These are phyloP conservation scores for Loxodes magnus DNA, from an alignment of 73 alveolate genomes.

Conservation along the genomic window DNA sequence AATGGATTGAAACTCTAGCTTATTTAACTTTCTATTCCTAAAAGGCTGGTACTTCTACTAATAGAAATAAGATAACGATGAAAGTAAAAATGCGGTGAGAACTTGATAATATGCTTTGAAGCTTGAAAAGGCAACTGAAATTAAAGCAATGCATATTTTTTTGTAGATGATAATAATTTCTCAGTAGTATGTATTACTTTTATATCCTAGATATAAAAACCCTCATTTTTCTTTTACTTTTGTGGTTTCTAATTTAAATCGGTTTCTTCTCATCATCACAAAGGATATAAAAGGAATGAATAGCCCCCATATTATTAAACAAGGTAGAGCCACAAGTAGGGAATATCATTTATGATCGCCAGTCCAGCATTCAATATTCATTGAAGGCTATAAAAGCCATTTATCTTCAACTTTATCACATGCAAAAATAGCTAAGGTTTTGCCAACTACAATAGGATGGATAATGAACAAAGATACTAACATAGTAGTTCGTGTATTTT, in stretches of 20 bases:
- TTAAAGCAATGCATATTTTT: conserved; percentile 7
- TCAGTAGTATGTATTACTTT: conserved; percentile 16
- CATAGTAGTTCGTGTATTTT: not conserved
- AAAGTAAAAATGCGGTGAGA: no score
- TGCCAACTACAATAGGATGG: not conserved
- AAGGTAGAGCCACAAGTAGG: conserved; percentile 11
- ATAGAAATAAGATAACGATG: no score
- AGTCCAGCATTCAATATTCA: conserved; percentile 8
- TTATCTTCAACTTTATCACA: conserved; percentile 7
- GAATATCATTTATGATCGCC: not conserved
- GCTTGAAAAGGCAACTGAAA: no score
- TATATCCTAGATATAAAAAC: conserved; percentile 16
- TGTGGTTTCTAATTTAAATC: not conserved
- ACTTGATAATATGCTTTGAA: no score
- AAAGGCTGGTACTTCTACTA: no score
- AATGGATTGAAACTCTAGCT: no score
- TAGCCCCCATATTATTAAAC: conserved; percentile 2
- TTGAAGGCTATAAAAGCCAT: not conserved
- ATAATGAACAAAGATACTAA: conserved; percentile 3
- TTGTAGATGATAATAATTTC: conserved; percentile 18
- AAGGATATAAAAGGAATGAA: conserved; percentile 11
- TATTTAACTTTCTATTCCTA: no score
- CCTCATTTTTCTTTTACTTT: conserved; percentile 1
- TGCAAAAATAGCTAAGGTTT: not conserved
- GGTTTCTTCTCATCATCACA: not conserved